Evolutionary conservation across 176 grass and related monocot species (phyloP).

Genomic region (Carex kokanica): DNA sequence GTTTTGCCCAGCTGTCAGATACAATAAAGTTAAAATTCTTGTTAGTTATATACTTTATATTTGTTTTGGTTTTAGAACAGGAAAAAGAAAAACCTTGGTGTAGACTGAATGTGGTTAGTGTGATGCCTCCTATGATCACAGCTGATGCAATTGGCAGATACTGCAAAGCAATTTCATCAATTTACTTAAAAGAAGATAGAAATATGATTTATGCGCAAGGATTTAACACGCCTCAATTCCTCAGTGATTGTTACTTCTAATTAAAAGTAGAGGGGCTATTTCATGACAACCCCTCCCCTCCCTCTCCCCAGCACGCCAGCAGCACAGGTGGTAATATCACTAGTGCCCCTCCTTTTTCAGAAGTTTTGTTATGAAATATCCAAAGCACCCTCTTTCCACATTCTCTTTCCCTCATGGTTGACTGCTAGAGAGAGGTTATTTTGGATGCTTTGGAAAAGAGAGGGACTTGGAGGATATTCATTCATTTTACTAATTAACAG

Average conservation of each 20-base stretch:
- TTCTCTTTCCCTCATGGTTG: neutral
- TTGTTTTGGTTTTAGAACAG: neutral
- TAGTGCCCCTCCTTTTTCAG: neutral
- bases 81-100: constrained; percentile 63
- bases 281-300: neutral
- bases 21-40: neutral
- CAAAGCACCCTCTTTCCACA: neutral
- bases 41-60: neutral
- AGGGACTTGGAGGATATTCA: neutral
- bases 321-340: neutral
- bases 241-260: neutral
- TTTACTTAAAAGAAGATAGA: constrained; percentile 5
- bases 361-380: neutral
- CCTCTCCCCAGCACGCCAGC: neutral
- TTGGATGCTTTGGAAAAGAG: neutral
- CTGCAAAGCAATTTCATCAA: constrained; percentile 37
- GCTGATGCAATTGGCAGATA: constrained; percentile 85
- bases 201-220: neutral
- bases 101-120: constrained; percentile 71
- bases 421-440: neutral
- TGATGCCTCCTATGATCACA: constrained; percentile 82
- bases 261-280: neutral
- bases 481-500: neutral
- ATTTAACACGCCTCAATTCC: neutral
- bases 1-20: constrained; percentile 44